A percentile compares a stretch with the other conserved stretches of the same genome.
Evolutionary conservation across 2,329 filamentous ascomycete genomes (phyloP).

Genomic region (Phaeosphaeriaceae sp.): DNA sequence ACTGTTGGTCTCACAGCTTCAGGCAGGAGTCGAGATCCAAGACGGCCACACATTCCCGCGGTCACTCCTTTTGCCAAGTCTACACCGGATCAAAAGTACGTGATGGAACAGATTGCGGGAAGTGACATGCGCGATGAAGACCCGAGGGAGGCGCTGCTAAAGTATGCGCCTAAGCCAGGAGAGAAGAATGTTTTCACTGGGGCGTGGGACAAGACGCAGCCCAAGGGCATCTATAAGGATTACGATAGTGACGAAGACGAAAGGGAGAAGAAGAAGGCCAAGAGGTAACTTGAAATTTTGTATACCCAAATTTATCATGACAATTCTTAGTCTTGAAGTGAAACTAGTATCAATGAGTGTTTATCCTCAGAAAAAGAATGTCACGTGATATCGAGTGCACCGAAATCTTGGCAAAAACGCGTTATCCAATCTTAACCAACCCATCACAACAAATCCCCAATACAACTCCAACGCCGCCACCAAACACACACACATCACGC

Average conservation of each 20-base stretch:
- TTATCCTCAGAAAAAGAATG: no score
- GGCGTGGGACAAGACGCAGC: slow-evolving; percentile 91
- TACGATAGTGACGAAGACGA: slow-evolving; percentile 82
- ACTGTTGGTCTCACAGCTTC: slow-evolving; percentile 78
- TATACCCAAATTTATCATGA: slow-evolving; percentile 10
- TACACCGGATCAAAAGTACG: slow-evolving; percentile 87
- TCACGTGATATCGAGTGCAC: no score
- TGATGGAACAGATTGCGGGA: slow-evolving; percentile 85
- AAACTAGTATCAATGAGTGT: no score
- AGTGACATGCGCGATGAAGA: slow-evolving; percentile 96
- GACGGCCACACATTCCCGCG: slow-evolving; percentile 81
- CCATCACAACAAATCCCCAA: slow-evolving; percentile 22
- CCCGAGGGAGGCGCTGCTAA: slow-evolving; percentile 88
- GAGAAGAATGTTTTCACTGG: slow-evolving; percentile 94
- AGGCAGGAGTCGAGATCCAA: slow-evolving; percentile 77
- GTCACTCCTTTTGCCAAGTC: slow-evolving; percentile 90
- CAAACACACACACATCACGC: slow-evolving; percentile 4
- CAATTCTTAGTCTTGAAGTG: background rate
- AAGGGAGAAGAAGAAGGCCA: slow-evolving; percentile 67
- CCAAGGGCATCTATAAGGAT: slow-evolving; percentile 88
- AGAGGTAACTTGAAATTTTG: slow-evolving; percentile 22
- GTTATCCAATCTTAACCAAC: slow-evolving; percentile 14
- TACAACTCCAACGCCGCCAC: slow-evolving; percentile 3
- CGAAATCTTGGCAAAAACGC: slow-evolving; percentile 12
- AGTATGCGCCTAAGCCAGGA: slow-evolving; percentile 91